phyloP scores from a whole-genome alignment of 441 rosid genomes.

The Euphorbia celastroides region DNA sequence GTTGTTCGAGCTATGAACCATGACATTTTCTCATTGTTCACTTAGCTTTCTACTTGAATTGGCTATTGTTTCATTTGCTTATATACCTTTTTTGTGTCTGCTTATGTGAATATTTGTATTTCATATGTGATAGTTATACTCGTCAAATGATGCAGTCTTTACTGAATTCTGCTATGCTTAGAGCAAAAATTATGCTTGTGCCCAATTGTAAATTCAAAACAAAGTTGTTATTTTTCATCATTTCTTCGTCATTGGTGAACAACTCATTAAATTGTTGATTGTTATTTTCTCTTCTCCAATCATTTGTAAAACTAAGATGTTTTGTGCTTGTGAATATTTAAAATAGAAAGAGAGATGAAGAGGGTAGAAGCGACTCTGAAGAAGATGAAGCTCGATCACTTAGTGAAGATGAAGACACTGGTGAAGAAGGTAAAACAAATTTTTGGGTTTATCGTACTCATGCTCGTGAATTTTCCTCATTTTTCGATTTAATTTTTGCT shows the following conservation, averaged over 20 bases:
- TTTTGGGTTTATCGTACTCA: slow-evolving; percentile 1
- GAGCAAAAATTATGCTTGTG: no score
- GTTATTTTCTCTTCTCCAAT: no score
- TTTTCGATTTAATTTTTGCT: not conserved
- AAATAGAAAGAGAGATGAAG: slow-evolving; percentile 49
- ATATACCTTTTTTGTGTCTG: no score
- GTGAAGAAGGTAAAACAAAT: slow-evolving; percentile 26
- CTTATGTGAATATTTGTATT: no score
- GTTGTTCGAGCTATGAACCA: no score
- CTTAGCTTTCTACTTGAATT: no score
- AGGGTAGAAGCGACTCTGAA: slow-evolving; percentile 47
- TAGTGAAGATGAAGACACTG: slow-evolving; percentile 32
- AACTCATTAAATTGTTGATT: not conserved
- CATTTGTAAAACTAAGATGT: not conserved
- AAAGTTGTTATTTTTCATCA: not conserved
- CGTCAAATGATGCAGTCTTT: no score
- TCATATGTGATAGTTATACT: no score
- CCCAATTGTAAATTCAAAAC: no score
- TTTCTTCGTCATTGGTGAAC: not conserved
- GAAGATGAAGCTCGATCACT: slow-evolving; percentile 38
- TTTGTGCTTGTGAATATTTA: not conserved
- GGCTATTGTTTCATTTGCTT: no score
- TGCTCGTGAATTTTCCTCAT: not conserved
- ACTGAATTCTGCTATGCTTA: no score
- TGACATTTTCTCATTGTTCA: no score